These are phyloP conservation scores for Dothidotthia symphoricarpi DNA, from an alignment of 2,329 filamentous ascomycete genomes.

Conservation along the genomic window DNA sequence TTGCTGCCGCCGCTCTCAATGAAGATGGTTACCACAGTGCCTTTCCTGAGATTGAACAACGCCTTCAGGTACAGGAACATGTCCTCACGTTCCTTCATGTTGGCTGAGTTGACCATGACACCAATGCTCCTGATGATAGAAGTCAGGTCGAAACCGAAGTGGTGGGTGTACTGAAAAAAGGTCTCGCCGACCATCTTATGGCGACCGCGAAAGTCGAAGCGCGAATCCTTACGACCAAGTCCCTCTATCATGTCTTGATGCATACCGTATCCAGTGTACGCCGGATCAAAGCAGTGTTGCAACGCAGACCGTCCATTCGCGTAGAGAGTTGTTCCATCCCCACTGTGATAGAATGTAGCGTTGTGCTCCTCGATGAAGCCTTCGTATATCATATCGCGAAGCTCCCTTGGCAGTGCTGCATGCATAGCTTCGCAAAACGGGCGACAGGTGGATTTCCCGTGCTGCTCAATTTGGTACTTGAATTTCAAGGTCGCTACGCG, in stretches of 20 bases:
- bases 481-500: neutral
- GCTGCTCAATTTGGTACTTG: too few species aligned
- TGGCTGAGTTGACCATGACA: too few species aligned
- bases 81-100: too few species aligned
- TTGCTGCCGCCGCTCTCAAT: constrained; percentile 4
- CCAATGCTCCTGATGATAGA: constrained; percentile 6
- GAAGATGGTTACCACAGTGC: constrained; percentile 4
- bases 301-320: too few species aligned
- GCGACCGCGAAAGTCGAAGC: constrained; percentile 8
- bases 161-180: constrained; percentile 8
- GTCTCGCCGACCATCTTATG: constrained; percentile 4
- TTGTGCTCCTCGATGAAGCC: constrained; percentile 8
- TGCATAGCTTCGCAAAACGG: neutral
- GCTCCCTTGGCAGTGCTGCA: constrained; percentile 6
- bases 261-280: constrained; percentile 6
- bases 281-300: constrained; percentile 8
- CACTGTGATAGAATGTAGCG: constrained; percentile 6
- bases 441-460: too few species aligned
- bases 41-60: constrained; percentile 4
- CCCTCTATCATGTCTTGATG: constrained; percentile 8
- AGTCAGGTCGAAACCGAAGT: constrained; percentile 5
- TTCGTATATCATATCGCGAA: constrained; percentile 13
- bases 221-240: constrained; percentile 6
- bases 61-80: too few species aligned
- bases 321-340: too few species aligned